Evolutionary conservation across 441 rosid species (phyloP), one percentile per base, ranked within the genome.

Genomic region (Isatis lusitanica): DNA sequence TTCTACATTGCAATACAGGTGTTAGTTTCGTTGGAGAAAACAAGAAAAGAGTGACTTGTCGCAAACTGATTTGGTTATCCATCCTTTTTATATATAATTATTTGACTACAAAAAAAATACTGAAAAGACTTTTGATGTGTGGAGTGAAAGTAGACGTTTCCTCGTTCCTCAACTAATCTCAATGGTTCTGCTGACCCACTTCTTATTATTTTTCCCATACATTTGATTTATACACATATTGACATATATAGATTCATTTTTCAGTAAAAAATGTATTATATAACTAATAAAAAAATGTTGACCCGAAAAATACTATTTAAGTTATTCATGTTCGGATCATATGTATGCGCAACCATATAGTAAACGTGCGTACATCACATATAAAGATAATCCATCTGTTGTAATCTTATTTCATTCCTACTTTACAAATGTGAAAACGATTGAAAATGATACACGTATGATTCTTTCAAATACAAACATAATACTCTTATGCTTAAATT

Each of bases 131-230:
- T 66, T 50, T 48, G 68, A 67, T 74, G 50, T 59, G 39, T 51
- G 57, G 74, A 74, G 69, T 60, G 57, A 60, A 68, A 67, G 78
- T 67, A 60, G 73, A 74, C 74, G 63, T 60, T 74, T 74, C 78
- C 74, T 68, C 78, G 78, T 67, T 74, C 74, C 56, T 60, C 63
- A 67, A 61, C 47, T 40, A 58, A 58, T 74, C 68, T 74, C 62
- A 10, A 58, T 74, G 61, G 65, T 74, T 74, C 78, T 74, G 67
- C 73, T 74, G 78, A 59, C 68, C 73, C 78, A 74, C 68, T 50
- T 59, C 26, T 21, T 59, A 9, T 74, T 58, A 24, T 74, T 9
- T 28, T 67, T 57, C 16, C 5, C 52, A 38, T 18, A 57, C 17
- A 50, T 66, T 11, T 38, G 24, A 12, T 28, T 9, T 60, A 48